These are phyloP conservation scores for Kluyveromyces lactis DNA, from an alignment of 805 yeast species.

Conservation along the genomic window DNA sequence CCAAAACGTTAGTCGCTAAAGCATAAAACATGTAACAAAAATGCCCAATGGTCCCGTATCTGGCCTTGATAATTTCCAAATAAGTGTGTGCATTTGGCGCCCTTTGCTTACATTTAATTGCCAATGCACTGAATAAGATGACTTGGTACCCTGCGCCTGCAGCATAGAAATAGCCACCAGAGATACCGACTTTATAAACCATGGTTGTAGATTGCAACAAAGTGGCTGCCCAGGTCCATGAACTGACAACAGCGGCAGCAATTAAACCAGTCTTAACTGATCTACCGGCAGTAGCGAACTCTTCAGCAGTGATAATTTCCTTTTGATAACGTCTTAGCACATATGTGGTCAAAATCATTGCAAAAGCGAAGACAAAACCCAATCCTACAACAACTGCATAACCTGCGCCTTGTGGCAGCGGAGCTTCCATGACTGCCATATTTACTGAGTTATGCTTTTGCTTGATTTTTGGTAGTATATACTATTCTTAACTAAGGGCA, in stretches of 20 bases:
- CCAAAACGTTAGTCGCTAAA: constrained; percentile 77
- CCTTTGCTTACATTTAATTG: constrained; percentile 78
- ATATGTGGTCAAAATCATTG: constrained; percentile 71
- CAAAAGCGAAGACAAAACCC: constrained; percentile 70
- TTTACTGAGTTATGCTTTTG: not conserved
- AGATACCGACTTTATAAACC: constrained; percentile 68
- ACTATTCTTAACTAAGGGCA: no score
- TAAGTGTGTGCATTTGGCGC: constrained; percentile 93
- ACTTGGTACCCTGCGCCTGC: constrained; percentile 90
- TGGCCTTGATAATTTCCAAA: constrained; percentile 69
- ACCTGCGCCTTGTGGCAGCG: constrained; percentile 71
- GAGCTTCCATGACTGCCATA: constrained; percentile 23
- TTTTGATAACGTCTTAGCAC: constrained; percentile 69
- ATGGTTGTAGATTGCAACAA: constrained; percentile 68
- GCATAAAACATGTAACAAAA: constrained; percentile 68
- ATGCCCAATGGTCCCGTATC: constrained; percentile 78
- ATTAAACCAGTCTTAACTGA: constrained; percentile 77
- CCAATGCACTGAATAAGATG: constrained; percentile 75
- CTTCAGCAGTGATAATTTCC: constrained; percentile 87
- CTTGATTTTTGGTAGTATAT: not conserved
- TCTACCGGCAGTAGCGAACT: constrained; percentile 89
- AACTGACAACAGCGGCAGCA: constrained; percentile 83
- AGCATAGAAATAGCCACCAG: constrained; percentile 79
- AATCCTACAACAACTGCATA: constrained; percentile 83
- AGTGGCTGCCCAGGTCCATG: constrained; percentile 94